Evolutionary conservation across 2,329 filamentous ascomycete genomes (phyloP).

Genomic region (Colletotrichum cuscutae): DNA sequence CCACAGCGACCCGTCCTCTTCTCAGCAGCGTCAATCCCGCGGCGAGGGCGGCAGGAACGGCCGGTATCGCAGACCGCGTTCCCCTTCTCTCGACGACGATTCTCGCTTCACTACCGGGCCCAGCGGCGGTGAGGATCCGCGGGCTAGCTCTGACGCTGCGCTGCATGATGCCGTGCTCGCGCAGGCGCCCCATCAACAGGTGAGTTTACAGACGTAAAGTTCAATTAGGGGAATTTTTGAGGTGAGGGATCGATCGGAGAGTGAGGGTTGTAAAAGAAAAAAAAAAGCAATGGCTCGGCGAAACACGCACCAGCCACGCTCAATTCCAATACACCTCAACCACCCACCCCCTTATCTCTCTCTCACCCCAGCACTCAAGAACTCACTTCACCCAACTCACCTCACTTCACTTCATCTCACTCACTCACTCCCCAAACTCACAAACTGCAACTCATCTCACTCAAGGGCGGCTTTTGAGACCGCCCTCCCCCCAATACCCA

Average conservation of each 20-base stretch:
- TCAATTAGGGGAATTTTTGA: neutral
- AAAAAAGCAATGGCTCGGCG: constrained; percentile 3
- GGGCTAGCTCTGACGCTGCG: constrained; percentile 11
- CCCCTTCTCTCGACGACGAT: constrained; percentile 32
- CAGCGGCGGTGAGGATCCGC: constrained; percentile 16
- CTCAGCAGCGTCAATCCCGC: constrained; percentile 13
- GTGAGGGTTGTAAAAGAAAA: no score
- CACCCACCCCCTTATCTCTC: neutral
- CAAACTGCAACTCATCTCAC: neutral
- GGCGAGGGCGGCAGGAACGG: constrained; percentile 8
- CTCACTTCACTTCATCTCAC: neutral
- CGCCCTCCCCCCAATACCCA: neutral
- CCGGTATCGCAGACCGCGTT: constrained; percentile 31
- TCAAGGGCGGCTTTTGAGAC: neutral
- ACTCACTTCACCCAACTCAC: neutral
- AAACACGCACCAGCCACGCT: neutral
- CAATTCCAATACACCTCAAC: neutral
- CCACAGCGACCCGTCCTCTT: neutral
- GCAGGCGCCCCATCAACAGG: constrained; percentile 28
- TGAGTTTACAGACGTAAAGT: neutral
- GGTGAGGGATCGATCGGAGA: neutral
- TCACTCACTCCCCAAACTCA: neutral
- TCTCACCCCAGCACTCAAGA: neutral
- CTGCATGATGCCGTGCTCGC: constrained; percentile 34
- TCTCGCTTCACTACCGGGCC: constrained; percentile 29